Base-by-base conservation (phyloP, 2,329 filamentous ascomycete species). In the Talaromyces sp. region DNA sequence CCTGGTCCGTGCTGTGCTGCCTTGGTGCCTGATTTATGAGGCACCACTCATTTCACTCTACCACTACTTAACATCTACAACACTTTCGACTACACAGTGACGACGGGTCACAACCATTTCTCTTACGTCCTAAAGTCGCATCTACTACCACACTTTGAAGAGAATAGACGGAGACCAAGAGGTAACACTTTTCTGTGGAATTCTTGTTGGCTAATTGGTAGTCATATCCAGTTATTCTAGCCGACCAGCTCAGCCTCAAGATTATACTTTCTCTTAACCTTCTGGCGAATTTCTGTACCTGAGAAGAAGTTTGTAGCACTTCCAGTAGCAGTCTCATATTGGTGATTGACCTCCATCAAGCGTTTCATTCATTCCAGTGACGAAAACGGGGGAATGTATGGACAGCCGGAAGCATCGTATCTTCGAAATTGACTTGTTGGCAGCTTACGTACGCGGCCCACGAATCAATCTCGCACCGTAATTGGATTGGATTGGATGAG, bases 11-110 rank as follows among this genome's bases (percentile, higher is more conserved):
- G 52, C 47, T 19, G 43, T 13, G 27, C 8, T 37, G 35, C 24
- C 50, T 60, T 0, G 48, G n/a, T 62, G 63, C 63, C 63, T 65
- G 58, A 14, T 13, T 6, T 57, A 5, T 31, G 8, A 57, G 61
- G 61, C 52, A 59, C 13, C 31, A 13, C 10, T 39, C 11, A 6
- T 6, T 27, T 48, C 0, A 22, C 19, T 37, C 35, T 37, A 37
- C 39, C 39, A 14, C 14, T 14, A 41, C 14, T n/a, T 16, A 16
- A 24, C 24, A 22, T 50, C 13, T 31, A 50, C 24, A 58, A 16
- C 54, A 8, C 13, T 31, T 27, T 27, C 7, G 27, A 31, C 27
- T 31, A 31, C 27, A 31, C 27, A 31, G 3, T 31, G 27, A 31
- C 27, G 7, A 6, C 27, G 27, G 5, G 27, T 6, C 27, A 13